phyloP scores from a whole-genome alignment of 495 filamentous ascomycete genomes.

The Sphaerosporella brunnea region DNA sequence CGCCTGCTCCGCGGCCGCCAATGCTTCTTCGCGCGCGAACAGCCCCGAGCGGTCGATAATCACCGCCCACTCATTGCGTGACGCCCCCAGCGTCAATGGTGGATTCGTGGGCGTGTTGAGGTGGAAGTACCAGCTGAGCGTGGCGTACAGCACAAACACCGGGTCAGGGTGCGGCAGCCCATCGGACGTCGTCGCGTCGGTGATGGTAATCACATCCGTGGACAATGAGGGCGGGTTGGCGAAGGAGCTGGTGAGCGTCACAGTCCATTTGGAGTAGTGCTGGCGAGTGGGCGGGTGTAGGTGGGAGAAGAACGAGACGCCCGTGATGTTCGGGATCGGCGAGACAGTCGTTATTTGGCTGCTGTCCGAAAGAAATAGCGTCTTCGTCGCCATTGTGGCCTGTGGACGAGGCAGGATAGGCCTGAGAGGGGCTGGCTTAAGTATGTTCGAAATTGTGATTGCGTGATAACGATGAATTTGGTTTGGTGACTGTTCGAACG shows the following conservation, averaged over 20 bases:
- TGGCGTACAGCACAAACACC: slow-evolving; percentile 92
- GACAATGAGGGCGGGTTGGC: not conserved
- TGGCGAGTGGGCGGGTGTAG: not conserved
- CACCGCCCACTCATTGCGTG: slow-evolving; percentile 74
- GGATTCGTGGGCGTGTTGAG: slow-evolving; percentile 31
- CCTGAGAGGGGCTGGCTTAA: no score
- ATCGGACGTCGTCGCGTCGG: not conserved
- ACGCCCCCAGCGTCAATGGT: slow-evolving; percentile 36
- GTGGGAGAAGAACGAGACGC: slow-evolving; percentile 1
- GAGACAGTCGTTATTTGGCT: slow-evolving; percentile 2
- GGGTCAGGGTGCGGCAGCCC: not conserved
- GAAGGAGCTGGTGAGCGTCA: not conserved
- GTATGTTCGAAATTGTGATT: no score
- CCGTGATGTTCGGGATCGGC: not conserved
- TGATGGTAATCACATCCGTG: slow-evolving; percentile 4
- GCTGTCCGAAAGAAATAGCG: slow-evolving; percentile 5
- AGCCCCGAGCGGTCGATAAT: slow-evolving; percentile 39
- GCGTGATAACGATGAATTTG: no score
- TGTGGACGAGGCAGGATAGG: no score
- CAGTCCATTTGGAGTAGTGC: slow-evolving; percentile 5
- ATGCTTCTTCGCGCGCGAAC: slow-evolving; percentile 9
- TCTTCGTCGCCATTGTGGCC: not conserved
- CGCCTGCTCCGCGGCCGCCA: slow-evolving; percentile 12
- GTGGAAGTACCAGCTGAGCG: slow-evolving; percentile 95
- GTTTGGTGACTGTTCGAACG: no score